A percentile compares a stretch with the other conserved stretches of the same genome.
phyloP scores from a whole-genome alignment of 2,329 filamentous ascomycete genomes.

The Paraconiothyrium brasiliense region DNA sequence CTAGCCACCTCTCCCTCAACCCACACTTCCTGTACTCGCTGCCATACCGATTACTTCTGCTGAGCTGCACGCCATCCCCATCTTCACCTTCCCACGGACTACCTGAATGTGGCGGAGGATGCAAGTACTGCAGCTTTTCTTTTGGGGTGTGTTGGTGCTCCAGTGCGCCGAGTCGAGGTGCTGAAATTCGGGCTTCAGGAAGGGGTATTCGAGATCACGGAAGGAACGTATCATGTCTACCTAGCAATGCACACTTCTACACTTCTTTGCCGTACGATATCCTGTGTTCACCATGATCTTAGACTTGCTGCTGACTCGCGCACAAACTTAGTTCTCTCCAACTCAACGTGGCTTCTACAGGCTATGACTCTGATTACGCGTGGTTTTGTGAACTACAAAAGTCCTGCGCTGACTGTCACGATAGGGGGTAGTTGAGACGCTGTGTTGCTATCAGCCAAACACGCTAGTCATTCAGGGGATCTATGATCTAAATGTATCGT shows the following conservation, averaged over 20 bases:
- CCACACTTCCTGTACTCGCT: conserved; percentile 47
- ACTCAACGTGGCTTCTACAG: too few relatives aligned
- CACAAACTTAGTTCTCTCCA: too few relatives aligned
- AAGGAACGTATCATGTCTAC: conserved; percentile 47
- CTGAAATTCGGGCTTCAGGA: conserved; percentile 47
- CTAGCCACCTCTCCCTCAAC: conserved; percentile 46
- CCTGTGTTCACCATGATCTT: not conserved
- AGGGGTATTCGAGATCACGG: conserved; percentile 49
- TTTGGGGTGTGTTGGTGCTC: conserved; percentile 19
- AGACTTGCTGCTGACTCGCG: too few relatives aligned
- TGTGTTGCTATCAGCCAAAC: not conserved
- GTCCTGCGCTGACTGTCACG: not conserved
- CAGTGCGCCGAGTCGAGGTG: conserved; percentile 24
- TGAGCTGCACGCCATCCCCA: conserved; percentile 31
- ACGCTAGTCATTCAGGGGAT: conserved; percentile 8
- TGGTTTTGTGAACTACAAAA: not conserved
- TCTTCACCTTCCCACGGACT: conserved; percentile 37
- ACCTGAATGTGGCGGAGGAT: not conserved
- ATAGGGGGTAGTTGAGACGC: not conserved
- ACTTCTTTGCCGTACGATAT: not conserved
- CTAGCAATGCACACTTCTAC: conserved; percentile 1
- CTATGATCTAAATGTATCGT: conserved; percentile 28
- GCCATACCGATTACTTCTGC: conserved; percentile 35
- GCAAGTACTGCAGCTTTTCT: conserved; percentile 16
- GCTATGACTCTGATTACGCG: too few relatives aligned